These are phyloP conservation scores for Purshia tridentata DNA, from an alignment of 306 rosid genomes.

Conservation along the genomic window DNA sequence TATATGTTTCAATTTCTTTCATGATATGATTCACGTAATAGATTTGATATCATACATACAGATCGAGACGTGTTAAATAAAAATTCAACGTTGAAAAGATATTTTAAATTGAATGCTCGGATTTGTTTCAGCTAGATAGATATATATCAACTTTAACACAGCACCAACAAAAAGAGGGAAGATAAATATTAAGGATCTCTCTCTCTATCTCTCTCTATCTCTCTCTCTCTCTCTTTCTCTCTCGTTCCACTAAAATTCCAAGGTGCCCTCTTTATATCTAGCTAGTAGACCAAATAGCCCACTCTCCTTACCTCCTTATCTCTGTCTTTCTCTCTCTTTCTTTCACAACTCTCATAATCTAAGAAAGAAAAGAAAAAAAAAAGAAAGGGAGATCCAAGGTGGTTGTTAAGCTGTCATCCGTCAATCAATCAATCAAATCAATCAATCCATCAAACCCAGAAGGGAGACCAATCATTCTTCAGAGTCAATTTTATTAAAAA, in stretches of 20 bases:
- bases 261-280: slow-evolving; percentile 43
- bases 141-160: background rate
- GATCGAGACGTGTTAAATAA: too few relatives aligned
- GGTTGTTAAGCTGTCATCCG: slow-evolving; percentile 94
- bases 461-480: slow-evolving; percentile 83
- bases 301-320: slow-evolving; percentile 24
- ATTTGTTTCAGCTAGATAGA: too few relatives aligned
- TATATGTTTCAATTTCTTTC: too few relatives aligned
- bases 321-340: slow-evolving; percentile 30
- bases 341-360: slow-evolving; percentile 54
- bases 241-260: background rate
- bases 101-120: too few relatives aligned
- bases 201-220: slow-evolving; percentile 12
- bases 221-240: slow-evolving; percentile 7
- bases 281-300: slow-evolving; percentile 44
- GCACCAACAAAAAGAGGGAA: slow-evolving; percentile 27
- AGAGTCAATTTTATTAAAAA: slow-evolving; percentile 9
- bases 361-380: slow-evolving; percentile 27
- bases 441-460: slow-evolving; percentile 46
- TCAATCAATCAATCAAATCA: slow-evolving; percentile 50
- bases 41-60: too few relatives aligned
- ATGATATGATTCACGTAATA: too few relatives aligned
- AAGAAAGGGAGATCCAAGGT: slow-evolving; percentile 88
- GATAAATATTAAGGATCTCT: background rate
- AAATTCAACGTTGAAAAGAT: too few relatives aligned